Evolutionary conservation across 75 land plant genomes (phyloP), one percentile per base, ranked within the genome.

Genomic region (Sequoiadendron giganteum): DNA sequence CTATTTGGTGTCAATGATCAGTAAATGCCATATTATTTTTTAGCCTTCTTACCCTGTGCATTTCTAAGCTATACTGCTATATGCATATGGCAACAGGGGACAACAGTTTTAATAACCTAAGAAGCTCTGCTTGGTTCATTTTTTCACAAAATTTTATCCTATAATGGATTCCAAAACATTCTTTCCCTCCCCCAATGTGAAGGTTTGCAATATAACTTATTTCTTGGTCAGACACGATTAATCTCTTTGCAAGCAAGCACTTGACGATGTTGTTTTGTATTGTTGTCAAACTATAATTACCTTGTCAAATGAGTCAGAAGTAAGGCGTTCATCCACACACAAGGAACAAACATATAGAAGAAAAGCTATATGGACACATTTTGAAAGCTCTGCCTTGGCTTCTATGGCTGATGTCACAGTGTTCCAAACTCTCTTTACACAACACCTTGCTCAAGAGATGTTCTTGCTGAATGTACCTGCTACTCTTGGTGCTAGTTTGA

Each of bases 381-480:
- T 65, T 65, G 30, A 28, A 65, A 65, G 1, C 70, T 65, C n/a
- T 65, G n/a, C 70, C 70, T 65, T 65, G 70, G n/a, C 70, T 9
- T 65, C 70, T 65, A 65, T 25, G n/a, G 70, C 8, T 65, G 70
- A 21, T 65, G n/a, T 25, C 70, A 58, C 2, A 65, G 70, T 65
- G 70, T 65, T 65, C 28, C 28, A 65, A 25, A 5, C n/a, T 65
- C n/a, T 65, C 28, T 65, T 65, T 65, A 65, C 70, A 65, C n/a
- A 65, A 0, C 70, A 65, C 70, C 70, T 25, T 65, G 9, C n/a
- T 21, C 1, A 52, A 52, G 15, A 97, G 90, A 98, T 98, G 99
- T 94, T 96, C 68, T 90, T 96, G 47, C 92, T 98, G 87, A 97
- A 98, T 92, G 96, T 97, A 13, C 97, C 99, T 65, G 99, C 99